A percentile compares a stretch with the other conserved stretches of the same genome.
phyloP scores from a whole-genome alignment of 352 stramenopile genomes.

The Phytophthora podocarpi region DNA sequence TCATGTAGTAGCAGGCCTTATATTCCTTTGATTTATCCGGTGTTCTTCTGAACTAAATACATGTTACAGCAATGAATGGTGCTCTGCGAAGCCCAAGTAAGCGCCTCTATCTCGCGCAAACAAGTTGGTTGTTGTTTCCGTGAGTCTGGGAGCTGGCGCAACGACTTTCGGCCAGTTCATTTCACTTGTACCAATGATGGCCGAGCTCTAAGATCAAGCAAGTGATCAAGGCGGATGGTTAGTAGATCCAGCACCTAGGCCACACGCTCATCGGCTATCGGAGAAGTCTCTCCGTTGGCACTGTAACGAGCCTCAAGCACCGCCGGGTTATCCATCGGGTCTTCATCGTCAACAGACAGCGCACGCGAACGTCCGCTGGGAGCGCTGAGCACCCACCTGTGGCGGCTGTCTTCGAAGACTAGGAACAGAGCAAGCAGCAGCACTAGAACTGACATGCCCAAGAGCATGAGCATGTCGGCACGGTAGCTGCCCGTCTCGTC shows the following conservation, averaged over 20 bases:
- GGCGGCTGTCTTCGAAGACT: slow-evolving; percentile 63
- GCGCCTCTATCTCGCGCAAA: slow-evolving; percentile 10
- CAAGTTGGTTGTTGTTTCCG: slow-evolving; percentile 15
- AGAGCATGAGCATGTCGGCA: slow-evolving; percentile 84
- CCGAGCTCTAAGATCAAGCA: slow-evolving; percentile 19
- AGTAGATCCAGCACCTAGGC: slow-evolving; percentile 2
- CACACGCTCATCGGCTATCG: not conserved
- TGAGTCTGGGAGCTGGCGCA: slow-evolving; percentile 18
- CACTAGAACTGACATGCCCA: slow-evolving; percentile 70
- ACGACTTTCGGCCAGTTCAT: slow-evolving; percentile 20
- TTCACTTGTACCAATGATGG: slow-evolving; percentile 13
- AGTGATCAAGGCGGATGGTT: not conserved
- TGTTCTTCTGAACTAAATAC: slow-evolving; percentile 51
- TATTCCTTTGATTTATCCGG: slow-evolving; percentile 26
- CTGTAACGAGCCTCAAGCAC: slow-evolving; percentile 45
- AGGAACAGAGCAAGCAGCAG: slow-evolving; percentile 76
- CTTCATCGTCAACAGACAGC: slow-evolving; percentile 70
- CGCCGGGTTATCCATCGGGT: slow-evolving; percentile 43
- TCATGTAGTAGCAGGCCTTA: slow-evolving; percentile 32
- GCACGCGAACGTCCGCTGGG: slow-evolving; percentile 55
- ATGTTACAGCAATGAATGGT: slow-evolving; percentile 38
- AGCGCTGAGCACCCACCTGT: slow-evolving; percentile 60
- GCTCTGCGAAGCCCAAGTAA: slow-evolving; percentile 8
- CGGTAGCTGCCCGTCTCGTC: slow-evolving; percentile 83
- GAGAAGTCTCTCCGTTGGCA: slow-evolving; percentile 26